These are phyloP conservation scores for Penicillium bialowiezense DNA, from an alignment of 495 filamentous ascomycete genomes.

Conservation along the genomic window DNA sequence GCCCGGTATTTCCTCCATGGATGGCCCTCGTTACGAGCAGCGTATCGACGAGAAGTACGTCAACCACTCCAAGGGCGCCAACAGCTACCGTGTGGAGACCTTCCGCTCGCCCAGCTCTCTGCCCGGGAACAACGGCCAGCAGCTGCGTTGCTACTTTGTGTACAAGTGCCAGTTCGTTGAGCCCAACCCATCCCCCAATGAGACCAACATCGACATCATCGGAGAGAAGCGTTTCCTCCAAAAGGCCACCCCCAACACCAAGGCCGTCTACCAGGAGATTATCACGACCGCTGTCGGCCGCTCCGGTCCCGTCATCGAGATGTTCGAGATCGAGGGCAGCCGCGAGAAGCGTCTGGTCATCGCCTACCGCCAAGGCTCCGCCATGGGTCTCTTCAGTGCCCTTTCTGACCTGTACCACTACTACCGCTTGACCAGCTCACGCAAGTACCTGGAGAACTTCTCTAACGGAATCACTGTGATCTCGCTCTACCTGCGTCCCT, in stretches of 20 bases:
- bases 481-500: slow-evolving; percentile 85
- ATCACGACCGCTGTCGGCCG: slow-evolving; percentile 78
- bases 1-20: slow-evolving; percentile 70
- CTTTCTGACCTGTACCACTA: slow-evolving; percentile 97
- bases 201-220: slow-evolving; percentile 87
- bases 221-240: slow-evolving; percentile 91
- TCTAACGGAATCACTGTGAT: slow-evolving; percentile 97
- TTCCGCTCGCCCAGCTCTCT: slow-evolving; percentile 77
- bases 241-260: slow-evolving; percentile 94
- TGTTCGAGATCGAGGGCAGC: slow-evolving; percentile 89
- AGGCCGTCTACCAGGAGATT: slow-evolving; percentile 88
- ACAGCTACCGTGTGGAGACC: slow-evolving; percentile 89
- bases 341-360: slow-evolving; percentile 91
- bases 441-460: slow-evolving; percentile 99
- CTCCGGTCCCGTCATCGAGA: slow-evolving; percentile 93
- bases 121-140: slow-evolving; percentile 72
- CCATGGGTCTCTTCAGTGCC: slow-evolving; percentile 90
- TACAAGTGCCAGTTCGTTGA: slow-evolving; percentile 92
- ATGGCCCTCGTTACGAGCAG: slow-evolving; percentile 87
- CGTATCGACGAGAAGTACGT: slow-evolving; percentile 94
- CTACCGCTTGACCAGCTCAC: slow-evolving; percentile 92
- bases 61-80: slow-evolving; percentile 60
- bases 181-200: slow-evolving; percentile 63
- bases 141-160: slow-evolving; percentile 96
- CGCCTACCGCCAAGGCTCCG: slow-evolving; percentile 89